These are phyloP conservation scores for Dalbergia cultrata DNA, from an alignment of 306 rosid genomes.

Conservation along the genomic window DNA sequence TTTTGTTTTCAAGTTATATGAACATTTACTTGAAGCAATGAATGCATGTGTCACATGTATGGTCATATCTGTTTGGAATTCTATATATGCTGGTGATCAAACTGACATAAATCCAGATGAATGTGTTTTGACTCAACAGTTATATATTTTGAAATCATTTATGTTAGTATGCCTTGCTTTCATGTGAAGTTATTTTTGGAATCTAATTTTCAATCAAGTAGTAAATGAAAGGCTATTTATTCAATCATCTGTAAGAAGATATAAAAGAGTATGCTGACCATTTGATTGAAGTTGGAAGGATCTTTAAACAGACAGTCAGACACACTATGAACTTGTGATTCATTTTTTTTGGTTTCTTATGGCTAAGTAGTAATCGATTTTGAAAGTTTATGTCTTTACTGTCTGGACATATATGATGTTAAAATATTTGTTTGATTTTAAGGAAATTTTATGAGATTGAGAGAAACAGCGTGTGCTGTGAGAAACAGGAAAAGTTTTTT, in stretches of 20 bases:
- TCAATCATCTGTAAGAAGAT: slow-evolving; percentile 1
- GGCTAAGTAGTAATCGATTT: slow-evolving; percentile 5
- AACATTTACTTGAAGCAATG: slow-evolving; percentile 4
- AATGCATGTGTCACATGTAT: slow-evolving; percentile 5
- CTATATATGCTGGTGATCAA: not conserved
- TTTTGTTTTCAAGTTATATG: slow-evolving; percentile 2
- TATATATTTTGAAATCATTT: not conserved
- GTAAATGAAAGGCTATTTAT: slow-evolving; percentile 21
- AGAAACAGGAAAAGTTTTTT: no score
- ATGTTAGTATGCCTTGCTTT: slow-evolving; percentile 13
- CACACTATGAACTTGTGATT: not conserved
- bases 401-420: not conserved
- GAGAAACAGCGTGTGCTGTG: no score
- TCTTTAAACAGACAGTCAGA: not conserved
- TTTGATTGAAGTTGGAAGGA: not conserved
- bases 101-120: slow-evolving; percentile 8
- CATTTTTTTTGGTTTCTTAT: slow-evolving; percentile 1
- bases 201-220: slow-evolving; percentile 27
- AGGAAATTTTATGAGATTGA: no score
- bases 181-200: slow-evolving; percentile 8
- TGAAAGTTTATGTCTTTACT: not conserved
- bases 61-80: not conserved
- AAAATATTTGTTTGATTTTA: no score
- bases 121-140: not conserved
- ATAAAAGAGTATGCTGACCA: not conserved